phyloP scores from a whole-genome alignment of 352 stramenopile species.

The Peronosclerospora sorghi region DNA sequence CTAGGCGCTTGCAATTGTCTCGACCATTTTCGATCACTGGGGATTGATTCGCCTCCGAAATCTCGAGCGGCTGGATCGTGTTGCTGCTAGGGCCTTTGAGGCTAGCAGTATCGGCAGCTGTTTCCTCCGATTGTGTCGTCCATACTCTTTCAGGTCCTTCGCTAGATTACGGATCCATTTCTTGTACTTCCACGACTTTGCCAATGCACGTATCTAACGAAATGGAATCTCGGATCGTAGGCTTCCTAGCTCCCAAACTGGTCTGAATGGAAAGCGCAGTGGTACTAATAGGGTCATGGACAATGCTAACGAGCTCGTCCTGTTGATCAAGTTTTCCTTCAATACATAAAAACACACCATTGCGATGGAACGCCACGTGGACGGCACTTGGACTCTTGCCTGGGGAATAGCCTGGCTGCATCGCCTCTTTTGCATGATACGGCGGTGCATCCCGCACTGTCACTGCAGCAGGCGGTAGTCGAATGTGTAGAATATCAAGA shows the following conservation, averaged over 20 bases:
- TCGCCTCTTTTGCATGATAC: constrained; percentile 80
- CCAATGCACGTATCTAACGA: constrained; percentile 66
- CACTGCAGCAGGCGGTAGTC: constrained; percentile 60
- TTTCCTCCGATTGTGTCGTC: constrained; percentile 11
- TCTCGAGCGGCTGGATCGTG: no score
- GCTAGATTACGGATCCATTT: constrained; percentile 36
- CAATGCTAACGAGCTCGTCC: constrained; percentile 65
- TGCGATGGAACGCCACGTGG: constrained; percentile 66
- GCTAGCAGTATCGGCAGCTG: no score
- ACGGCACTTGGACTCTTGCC: constrained; percentile 73
- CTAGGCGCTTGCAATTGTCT: no score
- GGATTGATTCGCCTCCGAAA: no score
- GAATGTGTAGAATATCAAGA: constrained; percentile 74
- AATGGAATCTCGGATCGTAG: constrained; percentile 64
- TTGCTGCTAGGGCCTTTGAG: no score
- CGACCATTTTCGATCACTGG: no score
- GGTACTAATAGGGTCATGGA: constrained; percentile 57
- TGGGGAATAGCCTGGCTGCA: constrained; percentile 69
- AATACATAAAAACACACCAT: constrained; percentile 69
- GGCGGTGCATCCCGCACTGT: constrained; percentile 57
- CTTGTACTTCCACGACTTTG: constrained; percentile 77
- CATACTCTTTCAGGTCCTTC: constrained; percentile 16
- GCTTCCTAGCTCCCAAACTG: constrained; percentile 36
- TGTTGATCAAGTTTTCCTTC: constrained; percentile 69
- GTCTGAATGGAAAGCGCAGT: constrained; percentile 47